phyloP scores from a whole-genome alignment of 176 grass and related monocot species.

The Triticum aestivum region DNA sequence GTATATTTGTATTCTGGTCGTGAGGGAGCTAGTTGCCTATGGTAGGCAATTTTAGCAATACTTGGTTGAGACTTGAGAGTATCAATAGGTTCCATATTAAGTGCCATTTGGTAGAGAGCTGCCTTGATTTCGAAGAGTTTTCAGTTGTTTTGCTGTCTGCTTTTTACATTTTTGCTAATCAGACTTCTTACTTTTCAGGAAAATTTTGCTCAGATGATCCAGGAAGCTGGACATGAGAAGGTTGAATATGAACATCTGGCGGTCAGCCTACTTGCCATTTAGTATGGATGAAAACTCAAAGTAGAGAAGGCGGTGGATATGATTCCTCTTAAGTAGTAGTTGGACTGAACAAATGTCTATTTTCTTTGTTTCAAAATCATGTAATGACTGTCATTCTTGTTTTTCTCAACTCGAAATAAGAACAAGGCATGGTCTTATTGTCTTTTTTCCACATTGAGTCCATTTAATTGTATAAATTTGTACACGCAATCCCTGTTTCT shows the following conservation, averaged over 20 bases:
- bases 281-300: conserved; percentile 39
- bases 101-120: conserved; percentile 4
- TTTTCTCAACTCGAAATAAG: not conserved
- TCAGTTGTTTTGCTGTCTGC: too few relatives aligned
- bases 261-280: too few relatives aligned
- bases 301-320: not conserved
- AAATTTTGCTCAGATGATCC: conserved; percentile 78
- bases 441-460: not conserved
- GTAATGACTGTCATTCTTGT: not conserved
- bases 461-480: not conserved
- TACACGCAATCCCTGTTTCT: not conserved
- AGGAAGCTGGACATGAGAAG: conserved; percentile 75
- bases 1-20: conserved; percentile 55
- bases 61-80: conserved; percentile 95
- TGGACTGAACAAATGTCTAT: not conserved
- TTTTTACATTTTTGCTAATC: conserved; percentile 7
- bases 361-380: not conserved
- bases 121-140: not conserved
- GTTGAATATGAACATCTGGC: conserved; percentile 75
- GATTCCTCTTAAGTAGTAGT: not conserved
- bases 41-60: conserved; percentile 79
- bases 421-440: not conserved
- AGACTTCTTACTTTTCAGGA: conserved; percentile 43
- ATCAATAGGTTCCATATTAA: conserved; percentile 50
- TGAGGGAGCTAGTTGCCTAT: conserved; percentile 76